Percentiles rank a stretch among this genome's conserved stretches.
Evolutionary conservation across 805 yeast genomes (phyloP).

Genomic region (Limtongia smithiae): DNA sequence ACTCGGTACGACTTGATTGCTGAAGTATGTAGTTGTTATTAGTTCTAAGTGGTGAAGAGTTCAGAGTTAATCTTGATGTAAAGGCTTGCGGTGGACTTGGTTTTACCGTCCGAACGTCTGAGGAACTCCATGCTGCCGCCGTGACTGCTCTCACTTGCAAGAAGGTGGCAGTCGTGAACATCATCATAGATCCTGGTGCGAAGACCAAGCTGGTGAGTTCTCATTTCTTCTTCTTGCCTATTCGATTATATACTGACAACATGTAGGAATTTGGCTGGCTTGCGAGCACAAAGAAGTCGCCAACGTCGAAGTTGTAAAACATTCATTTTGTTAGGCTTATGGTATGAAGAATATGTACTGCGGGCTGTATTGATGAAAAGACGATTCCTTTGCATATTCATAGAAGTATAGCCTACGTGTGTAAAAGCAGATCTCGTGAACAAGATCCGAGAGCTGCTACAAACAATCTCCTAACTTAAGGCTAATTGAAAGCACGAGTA

Average conservation of each 20-base stretch:
- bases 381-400: too few relatives aligned
- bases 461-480: too few relatives aligned
- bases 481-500: too few relatives aligned
- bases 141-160: slow-evolving; percentile 40
- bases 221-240: background rate
- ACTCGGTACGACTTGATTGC: slow-evolving; percentile 59
- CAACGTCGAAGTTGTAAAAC: slow-evolving; percentile 33
- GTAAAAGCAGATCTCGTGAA: too few relatives aligned
- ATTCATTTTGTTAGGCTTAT: background rate
- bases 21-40: slow-evolving; percentile 27
- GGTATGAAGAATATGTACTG: too few relatives aligned
- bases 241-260: background rate
- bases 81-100: slow-evolving; percentile 56
- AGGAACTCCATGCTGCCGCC: slow-evolving; percentile 40
- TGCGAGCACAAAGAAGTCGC: slow-evolving; percentile 43
- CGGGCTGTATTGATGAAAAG: too few relatives aligned
- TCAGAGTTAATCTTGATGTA: too few relatives aligned
- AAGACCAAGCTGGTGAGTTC: slow-evolving; percentile 45
- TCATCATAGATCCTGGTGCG: slow-evolving; percentile 58
- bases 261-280: slow-evolving; percentile 59
- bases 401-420: too few relatives aligned
- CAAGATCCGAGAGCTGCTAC: too few relatives aligned
- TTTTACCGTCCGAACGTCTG: slow-evolving; percentile 42
- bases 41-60: too few relatives aligned
- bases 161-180: slow-evolving; percentile 51